A percentile compares a stretch with the other conserved stretches of the same genome.
Conservation (phyloP, 768 basidiomycete genomes). For the Crepidotus variabilis region DNA sequence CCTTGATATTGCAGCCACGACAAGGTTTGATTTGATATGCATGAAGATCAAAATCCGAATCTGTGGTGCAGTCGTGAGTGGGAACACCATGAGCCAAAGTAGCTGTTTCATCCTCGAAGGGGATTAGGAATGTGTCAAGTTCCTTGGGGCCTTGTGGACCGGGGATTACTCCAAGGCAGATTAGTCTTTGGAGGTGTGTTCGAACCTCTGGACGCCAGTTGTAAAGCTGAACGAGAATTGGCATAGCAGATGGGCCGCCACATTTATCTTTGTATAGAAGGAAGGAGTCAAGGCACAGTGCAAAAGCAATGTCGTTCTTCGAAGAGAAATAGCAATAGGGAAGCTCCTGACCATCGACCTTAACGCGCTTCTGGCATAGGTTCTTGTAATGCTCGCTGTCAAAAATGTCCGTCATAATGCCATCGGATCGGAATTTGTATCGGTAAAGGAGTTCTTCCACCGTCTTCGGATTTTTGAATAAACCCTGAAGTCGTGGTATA, state of each 20-base stretch:
- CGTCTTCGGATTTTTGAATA: slow-evolving; percentile 13
- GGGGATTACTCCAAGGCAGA: slow-evolving; percentile 38
- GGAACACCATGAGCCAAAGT: slow-evolving; percentile 28
- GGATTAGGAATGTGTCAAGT: slow-evolving; percentile 35
- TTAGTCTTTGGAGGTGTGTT: slow-evolving; percentile 25
- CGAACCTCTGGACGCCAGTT: slow-evolving; percentile 24
- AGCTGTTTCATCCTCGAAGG: slow-evolving; percentile 30
- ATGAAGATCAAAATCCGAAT: slow-evolving; percentile 1
- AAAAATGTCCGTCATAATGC: slow-evolving; percentile 28
- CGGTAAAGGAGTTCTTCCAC: slow-evolving; percentile 21
- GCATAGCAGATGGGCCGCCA: slow-evolving; percentile 26
- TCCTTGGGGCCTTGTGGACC: slow-evolving; percentile 36
- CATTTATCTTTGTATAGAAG: slow-evolving; percentile 23
- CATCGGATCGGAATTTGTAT: slow-evolving; percentile 14
- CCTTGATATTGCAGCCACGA: slow-evolving; percentile 26
- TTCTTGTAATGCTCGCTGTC: slow-evolving; percentile 26
- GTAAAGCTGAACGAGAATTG: slow-evolving; percentile 31
- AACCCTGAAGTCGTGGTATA: slow-evolving; percentile 14
- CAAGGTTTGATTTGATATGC: slow-evolving; percentile 23
- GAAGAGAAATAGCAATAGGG: slow-evolving; percentile 29
- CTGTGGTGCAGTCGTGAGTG: slow-evolving; percentile 15
- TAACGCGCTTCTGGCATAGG: slow-evolving; percentile 17
- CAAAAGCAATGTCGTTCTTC: slow-evolving; percentile 34
- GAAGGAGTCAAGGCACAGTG: slow-evolving; percentile 36
- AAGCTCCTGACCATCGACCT: slow-evolving; percentile 10